Base-by-base conservation (phyloP, 257 asterid genomes). In the Cynanchum wilfordii region DNA sequence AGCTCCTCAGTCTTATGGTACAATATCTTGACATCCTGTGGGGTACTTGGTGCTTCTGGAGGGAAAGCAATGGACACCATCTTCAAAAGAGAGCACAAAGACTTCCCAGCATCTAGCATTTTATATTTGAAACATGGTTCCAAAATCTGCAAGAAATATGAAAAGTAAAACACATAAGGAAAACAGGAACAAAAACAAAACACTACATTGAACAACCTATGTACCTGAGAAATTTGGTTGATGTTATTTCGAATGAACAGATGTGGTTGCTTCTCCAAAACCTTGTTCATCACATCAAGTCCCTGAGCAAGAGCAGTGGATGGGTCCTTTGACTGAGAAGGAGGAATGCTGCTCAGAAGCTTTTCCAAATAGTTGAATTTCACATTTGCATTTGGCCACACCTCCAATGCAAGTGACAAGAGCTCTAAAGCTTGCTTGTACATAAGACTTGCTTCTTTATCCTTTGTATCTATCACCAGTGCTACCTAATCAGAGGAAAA, bases 351-450 rank as follows among this genome's bases (percentile, higher is more conserved):
- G 81, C 89, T 86, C 59, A 95, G 97, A 81, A 95, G 88, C 91
- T 95, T 95, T 85, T 95, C 99, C 82, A 95, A 79, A 84, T 95
- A 95, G 90, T 90, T 95, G 80, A 95, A 95, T 81, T 95, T 95
- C 74, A 95, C 99, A 83, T 95, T 95, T 49, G 99, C 99, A 86
- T 80, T 90, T 60, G 99, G 97, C 99, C 99, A 95, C 86, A 95
- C 99, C 79, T 95, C 99, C 90, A 95, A 82, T 75, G 99, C 99
- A 78, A 89, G 94, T 68, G 99, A 90, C 60, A 95, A 84, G 78
- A 95, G 97, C 82, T 92, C 99, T 83, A 95, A 78, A 73, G 99
- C 97, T 89, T 95, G 99, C 80, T 90, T 90, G 87, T 90, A 95
- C 98, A 95, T 92, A 56, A 92, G 87, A 85, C 89, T 95, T 73